Percentiles rank a stretch among this genome's conserved stretches.
These are phyloP conservation scores for Penicillium waksmanii DNA, from an alignment of 495 filamentous ascomycete genomes.

Conservation along the genomic window DNA sequence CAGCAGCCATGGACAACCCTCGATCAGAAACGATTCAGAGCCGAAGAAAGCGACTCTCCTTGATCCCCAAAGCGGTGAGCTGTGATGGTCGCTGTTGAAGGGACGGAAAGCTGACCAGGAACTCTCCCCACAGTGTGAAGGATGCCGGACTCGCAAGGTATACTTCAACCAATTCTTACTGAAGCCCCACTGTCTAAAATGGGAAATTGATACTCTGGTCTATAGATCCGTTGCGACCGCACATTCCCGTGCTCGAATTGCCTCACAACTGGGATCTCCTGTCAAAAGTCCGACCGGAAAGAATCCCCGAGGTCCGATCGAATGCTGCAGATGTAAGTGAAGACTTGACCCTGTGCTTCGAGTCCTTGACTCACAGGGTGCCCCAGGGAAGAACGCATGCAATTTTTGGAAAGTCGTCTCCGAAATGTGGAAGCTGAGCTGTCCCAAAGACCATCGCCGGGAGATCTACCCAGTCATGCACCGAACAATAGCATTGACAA, in stretches of 20 bases:
- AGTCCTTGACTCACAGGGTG: too few species aligned
- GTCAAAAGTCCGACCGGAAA: conserved; percentile 7
- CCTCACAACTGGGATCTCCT: conserved; percentile 4
- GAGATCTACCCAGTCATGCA: background rate
- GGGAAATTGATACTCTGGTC: background rate
- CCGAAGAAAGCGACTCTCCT: conserved; percentile 3
- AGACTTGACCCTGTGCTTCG: background rate
- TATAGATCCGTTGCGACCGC: conserved; percentile 9
- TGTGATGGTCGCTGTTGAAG: background rate
- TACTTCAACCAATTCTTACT: background rate
- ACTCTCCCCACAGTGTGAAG: conserved; percentile 8
- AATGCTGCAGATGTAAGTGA: conserved; percentile 4
- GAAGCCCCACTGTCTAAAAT: background rate
- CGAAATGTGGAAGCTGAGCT: conserved; percentile 1
- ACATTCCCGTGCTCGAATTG: conserved; percentile 11
- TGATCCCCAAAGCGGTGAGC: conserved; percentile 7
- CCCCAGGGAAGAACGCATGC: background rate
- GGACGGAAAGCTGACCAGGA: background rate
- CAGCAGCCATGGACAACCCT: background rate
- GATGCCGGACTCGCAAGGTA: conserved; percentile 11
- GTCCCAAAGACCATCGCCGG: background rate
- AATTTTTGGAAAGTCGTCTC: conserved; percentile 5
- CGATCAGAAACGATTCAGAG: conserved; percentile 3
- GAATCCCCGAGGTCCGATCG: conserved; percentile 2
- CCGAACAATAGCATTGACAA: background rate